Base-by-base conservation (phyloP, 768 basidiomycete genomes). In the Goffeauzyma gilvescens region DNA sequence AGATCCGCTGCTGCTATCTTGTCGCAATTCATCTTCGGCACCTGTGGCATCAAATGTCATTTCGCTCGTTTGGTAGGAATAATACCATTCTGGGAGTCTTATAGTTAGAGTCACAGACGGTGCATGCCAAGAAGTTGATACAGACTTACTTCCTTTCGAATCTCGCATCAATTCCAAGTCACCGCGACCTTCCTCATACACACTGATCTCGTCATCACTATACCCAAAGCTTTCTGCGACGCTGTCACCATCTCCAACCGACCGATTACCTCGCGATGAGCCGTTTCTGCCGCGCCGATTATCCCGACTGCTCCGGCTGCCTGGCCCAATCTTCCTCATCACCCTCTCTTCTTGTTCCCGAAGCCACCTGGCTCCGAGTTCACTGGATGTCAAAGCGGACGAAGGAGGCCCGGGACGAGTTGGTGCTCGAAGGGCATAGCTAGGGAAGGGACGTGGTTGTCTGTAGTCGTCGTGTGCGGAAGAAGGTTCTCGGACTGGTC, bases 301-400 rank as follows among this genome's bases (percentile, higher is more conserved):
- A 9, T 15, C 4, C 12, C 17, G 27, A 14, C 14, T 32, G 27
- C 15, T 32, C 28, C 25, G 27, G 23, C 15, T 5, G 36, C 41
- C 22, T 38, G 45, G 36, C 2, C 38, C 50, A 67, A 74, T 74
- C 15, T 71, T 70, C 33, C 73, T 71, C 38, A 76, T 69, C 0
- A 72, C 69, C 10, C 81, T 72, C 24, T 74, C 70, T 38, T 75
- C 80, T 60, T 90, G 85, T 52, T 87, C 83, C 26, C 73, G 71
- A 32, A 90, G 60, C 85, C 85, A 89, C 21, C 78, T 73, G 6
- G 73, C 74, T 0, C 81, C 80, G 7, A 81, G 73, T 55, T 79
- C 75, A 42, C 69, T 70, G 5, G 71, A 70, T n/a, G 69, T 66
- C 21, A 42, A 26, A 31, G 40, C 37, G 5, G 47, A 44, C 15